phyloP scores from a whole-genome alignment of 305 asterid genomes.

The Fraxinus platypoda region DNA sequence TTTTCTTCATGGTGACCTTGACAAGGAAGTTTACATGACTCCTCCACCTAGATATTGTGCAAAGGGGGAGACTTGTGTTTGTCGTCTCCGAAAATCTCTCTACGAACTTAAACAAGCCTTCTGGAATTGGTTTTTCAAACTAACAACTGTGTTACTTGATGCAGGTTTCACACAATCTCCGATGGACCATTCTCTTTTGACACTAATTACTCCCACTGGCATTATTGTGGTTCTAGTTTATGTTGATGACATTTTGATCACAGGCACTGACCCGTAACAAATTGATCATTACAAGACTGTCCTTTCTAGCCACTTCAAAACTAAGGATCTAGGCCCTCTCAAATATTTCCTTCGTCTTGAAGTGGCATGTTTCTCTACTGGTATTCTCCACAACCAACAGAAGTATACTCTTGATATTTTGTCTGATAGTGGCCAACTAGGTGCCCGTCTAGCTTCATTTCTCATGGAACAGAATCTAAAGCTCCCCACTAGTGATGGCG shows the following conservation, averaged over 20 bases:
- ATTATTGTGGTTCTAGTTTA: background rate
- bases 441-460: background rate
- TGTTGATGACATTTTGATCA: background rate
- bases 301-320: background rate
- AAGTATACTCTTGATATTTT: background rate
- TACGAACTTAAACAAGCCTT: background rate
- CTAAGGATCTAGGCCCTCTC: background rate
- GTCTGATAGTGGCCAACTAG: background rate
- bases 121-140: background rate
- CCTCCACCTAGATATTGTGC: background rate
- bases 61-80: background rate
- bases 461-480: background rate
- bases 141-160: background rate
- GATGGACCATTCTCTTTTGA: background rate
- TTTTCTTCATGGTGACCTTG: background rate
- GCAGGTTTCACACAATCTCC: background rate
- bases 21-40: background rate
- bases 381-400: background rate
- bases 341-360: background rate
- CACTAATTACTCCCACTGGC: no score
- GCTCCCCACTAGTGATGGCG: background rate
- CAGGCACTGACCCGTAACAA: background rate
- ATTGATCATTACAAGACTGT: background rate
- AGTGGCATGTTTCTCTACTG: background rate
- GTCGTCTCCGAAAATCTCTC: background rate